phyloP scores from a whole-genome alignment of 371 early-diverging fungal genomes.

The Dichotomocladium elegans region DNA sequence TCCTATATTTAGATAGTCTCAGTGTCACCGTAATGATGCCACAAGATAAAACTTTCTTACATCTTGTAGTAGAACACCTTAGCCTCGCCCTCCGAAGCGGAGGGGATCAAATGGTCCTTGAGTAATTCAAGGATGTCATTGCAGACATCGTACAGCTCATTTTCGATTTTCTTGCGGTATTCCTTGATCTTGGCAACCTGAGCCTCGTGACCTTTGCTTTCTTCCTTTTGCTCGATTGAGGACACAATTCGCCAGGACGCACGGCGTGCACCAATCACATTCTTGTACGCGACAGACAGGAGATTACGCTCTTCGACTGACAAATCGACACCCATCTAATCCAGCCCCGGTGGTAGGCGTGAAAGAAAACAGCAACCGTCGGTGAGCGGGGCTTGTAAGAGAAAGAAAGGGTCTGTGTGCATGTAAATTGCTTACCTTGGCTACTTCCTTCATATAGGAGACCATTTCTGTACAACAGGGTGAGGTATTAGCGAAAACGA shows the following conservation, averaged over 20 bases:
- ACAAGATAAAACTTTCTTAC: constrained; percentile 49
- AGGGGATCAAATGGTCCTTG: constrained; percentile 84
- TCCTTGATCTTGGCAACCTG: constrained; percentile 87
- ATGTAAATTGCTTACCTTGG: constrained; percentile 30
- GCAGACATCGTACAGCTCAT: constrained; percentile 94
- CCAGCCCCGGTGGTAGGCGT: background rate
- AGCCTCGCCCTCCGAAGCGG: constrained; percentile 87
- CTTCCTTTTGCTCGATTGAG: constrained; percentile 98
- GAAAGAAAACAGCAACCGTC: background rate
- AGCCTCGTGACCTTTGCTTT: constrained; percentile 81
- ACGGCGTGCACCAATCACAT: constrained; percentile 98
- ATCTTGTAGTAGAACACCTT: constrained; percentile 99
- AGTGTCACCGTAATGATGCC: background rate
- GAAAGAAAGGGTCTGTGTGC: background rate
- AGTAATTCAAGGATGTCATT: constrained; percentile 92
- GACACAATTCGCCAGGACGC: constrained; percentile 99
- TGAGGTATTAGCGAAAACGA: background rate
- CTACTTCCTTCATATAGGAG: constrained; percentile 86
- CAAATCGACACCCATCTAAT: constrained; percentile 65
- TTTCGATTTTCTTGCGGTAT: constrained; percentile 91
- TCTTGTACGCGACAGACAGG: constrained; percentile 99
- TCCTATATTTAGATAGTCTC: constrained; percentile 46
- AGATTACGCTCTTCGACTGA: constrained; percentile 97
- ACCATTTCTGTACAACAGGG: constrained; percentile 81
- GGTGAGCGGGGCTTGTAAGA: too few relatives aligned